Evolutionary conservation across 2,329 filamentous ascomycete species (phyloP).

Genomic region (Myotisia sp.): DNA sequence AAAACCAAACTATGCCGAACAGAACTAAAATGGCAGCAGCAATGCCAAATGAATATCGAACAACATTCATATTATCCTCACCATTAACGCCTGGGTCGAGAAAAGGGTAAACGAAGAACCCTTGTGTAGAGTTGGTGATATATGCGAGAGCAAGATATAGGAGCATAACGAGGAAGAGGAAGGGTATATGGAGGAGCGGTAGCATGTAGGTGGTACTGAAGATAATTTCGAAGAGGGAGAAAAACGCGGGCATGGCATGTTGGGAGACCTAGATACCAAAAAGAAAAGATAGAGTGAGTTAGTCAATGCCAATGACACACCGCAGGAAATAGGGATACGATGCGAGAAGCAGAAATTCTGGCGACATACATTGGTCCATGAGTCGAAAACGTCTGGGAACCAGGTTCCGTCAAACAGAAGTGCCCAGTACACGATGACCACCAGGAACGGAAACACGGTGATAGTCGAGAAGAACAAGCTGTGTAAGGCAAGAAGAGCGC

Average conservation of each 20-base stretch:
- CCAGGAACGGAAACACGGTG: slow-evolving; percentile 51
- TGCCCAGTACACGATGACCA: slow-evolving; percentile 58
- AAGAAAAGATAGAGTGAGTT: neutral
- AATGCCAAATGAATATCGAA: slow-evolving; percentile 50
- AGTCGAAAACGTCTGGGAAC: slow-evolving; percentile 38
- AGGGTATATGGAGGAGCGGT: slow-evolving; percentile 52
- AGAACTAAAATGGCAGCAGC: slow-evolving; percentile 39
- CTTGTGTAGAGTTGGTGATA: slow-evolving; percentile 52
- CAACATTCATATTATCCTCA: slow-evolving; percentile 38
- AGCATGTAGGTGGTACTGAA: slow-evolving; percentile 51
- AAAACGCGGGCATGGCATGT: slow-evolving; percentile 59
- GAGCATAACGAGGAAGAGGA: slow-evolving; percentile 54
- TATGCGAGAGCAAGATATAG: slow-evolving; percentile 63
- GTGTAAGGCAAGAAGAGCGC: slow-evolving; percentile 51
- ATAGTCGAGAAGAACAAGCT: slow-evolving; percentile 49
- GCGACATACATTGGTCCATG: slow-evolving; percentile 37
- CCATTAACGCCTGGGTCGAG: slow-evolving; percentile 47
- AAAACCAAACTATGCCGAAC: slow-evolving; percentile 38
- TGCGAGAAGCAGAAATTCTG: slow-evolving; percentile 1
- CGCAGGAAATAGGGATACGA: neutral
- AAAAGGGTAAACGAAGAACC: slow-evolving; percentile 66
- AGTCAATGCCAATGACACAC: neutral
- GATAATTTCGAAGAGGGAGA: slow-evolving; percentile 62
- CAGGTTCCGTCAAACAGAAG: slow-evolving; percentile 42
- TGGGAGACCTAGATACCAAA: slow-evolving; percentile 41